Evolutionary conservation across 805 yeast species (phyloP).

Genomic region (Hanseniaspora valbyensis): DNA sequence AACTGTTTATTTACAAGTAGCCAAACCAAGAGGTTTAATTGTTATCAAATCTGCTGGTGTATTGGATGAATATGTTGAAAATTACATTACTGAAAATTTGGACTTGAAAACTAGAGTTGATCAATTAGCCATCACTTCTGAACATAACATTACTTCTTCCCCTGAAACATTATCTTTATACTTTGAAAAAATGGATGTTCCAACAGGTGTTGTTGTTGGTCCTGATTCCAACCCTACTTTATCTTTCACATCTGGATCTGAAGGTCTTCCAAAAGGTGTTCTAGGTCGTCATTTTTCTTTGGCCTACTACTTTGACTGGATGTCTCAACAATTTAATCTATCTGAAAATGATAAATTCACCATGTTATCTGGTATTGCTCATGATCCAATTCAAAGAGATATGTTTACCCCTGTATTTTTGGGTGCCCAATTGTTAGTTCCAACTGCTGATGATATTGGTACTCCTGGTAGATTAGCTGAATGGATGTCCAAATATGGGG

Average conservation of each 20-base stretch:
- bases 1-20: slow-evolving; percentile 82
- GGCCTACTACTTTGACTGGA: slow-evolving; percentile 98
- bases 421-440: slow-evolving; percentile 88
- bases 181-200: slow-evolving; percentile 37
- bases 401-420: slow-evolving; percentile 95
- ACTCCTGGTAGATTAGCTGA: slow-evolving; percentile 96
- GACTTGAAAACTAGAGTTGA: slow-evolving; percentile 65
- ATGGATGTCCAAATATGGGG: slow-evolving; percentile 88
- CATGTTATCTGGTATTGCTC: slow-evolving; percentile 97
- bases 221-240: slow-evolving; percentile 97
- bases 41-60: slow-evolving; percentile 85
- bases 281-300: slow-evolving; percentile 93
- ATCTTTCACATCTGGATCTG: slow-evolving; percentile 94
- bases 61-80: slow-evolving; percentile 64
- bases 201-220: slow-evolving; percentile 87
- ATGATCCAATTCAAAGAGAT: slow-evolving; percentile 98
- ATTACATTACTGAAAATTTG: slow-evolving; percentile 63
- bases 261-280: slow-evolving; percentile 98
- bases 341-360: slow-evolving; percentile 79
- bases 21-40: slow-evolving; percentile 82
- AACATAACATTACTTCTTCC: background rate
- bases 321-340: slow-evolving; percentile 75
- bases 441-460: slow-evolving; percentile 95
- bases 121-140: slow-evolving; percentile 61
- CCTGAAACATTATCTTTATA: slow-evolving; percentile 44